Evolutionary conservation across 1,139 yeast genomes (phyloP), one percentile per base, ranked within the genome.

Genomic region (Nematodospora anomalae): DNA sequence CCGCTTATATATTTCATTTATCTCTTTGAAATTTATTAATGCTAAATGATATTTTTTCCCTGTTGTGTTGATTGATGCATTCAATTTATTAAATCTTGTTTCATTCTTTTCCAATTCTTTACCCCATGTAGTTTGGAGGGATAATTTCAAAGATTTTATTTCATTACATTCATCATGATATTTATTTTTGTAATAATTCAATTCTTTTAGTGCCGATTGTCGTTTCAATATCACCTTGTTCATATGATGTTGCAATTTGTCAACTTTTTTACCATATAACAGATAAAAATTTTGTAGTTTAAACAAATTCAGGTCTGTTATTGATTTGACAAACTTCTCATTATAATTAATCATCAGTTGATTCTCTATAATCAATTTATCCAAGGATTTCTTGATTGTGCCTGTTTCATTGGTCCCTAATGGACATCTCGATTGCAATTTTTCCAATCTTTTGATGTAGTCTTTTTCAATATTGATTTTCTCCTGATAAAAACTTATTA

Each of bases 51-150:
- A 86, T 35, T 79, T 80, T 32, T 74, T 65, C 48, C 78, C 74
- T 29, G 76, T 56, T 26, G 64, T 64, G 11, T 67, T 62, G 34
- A 82, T 72, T 12, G 75, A 56, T 23, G 66, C 62, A 40, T 71
- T 74, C 32, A 80, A 70, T 51, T 79, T 80, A 26, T 71, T 74
- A 31, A 83, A 67, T 52, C 83, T 86, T 30, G 66, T 67, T 46
- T 83, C 76, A 52, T 81, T 72, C 47, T 75, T 79, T 44, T 85
- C 89, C 26, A 79, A 71, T 53, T 88, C 96, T 43, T 78, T 79
- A 9, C 94, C 94, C 67, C 92, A 80, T 23, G 92, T 72, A 11
- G 90, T 71, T 46, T 83, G 83, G 46, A 80, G 77, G 52, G 82
- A 79, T 12, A 88, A 79, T 32, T 71, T 65, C 37, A 71, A 69